phyloP scores from a whole-genome alignment of 2,329 filamentous ascomycete genomes.

The Atkinsonella hypoxylon region DNA sequence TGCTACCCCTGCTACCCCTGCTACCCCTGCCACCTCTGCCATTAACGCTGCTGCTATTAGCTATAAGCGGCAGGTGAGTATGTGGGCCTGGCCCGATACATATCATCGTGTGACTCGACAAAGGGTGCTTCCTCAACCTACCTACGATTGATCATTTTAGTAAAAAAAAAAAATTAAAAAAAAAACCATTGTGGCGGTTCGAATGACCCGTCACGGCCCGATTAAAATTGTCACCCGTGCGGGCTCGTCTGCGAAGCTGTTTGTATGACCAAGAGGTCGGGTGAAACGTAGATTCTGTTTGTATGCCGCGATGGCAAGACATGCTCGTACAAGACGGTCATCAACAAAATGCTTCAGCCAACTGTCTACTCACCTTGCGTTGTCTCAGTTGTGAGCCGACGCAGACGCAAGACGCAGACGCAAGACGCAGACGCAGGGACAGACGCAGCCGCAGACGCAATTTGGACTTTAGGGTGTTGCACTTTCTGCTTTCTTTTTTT shows the following conservation, averaged over 20 bases:
- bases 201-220: too few relatives aligned
- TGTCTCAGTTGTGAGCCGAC: conserved; percentile 3
- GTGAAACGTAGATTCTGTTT: too few relatives aligned
- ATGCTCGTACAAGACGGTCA: background rate
- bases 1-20: background rate
- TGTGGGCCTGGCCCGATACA: background rate
- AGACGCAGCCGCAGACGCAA: too few relatives aligned
- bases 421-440: background rate
- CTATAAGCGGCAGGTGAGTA: background rate
- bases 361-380: background rate
- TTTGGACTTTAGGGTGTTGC: too few relatives aligned
- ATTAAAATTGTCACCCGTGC: too few relatives aligned
- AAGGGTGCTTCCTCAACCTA: too few relatives aligned
- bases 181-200: too few relatives aligned
- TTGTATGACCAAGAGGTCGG: too few relatives aligned
- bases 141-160: too few relatives aligned
- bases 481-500: too few relatives aligned
- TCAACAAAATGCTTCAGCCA: background rate
- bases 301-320: background rate
- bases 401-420: background rate
- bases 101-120: background rate
- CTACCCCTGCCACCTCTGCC: background rate
- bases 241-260: too few relatives aligned
- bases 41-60: background rate
- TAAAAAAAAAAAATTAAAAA: too few relatives aligned